Base-by-base conservation (phyloP, 2,329 filamentous ascomycete genomes). In the Neonectria sp. region DNA sequence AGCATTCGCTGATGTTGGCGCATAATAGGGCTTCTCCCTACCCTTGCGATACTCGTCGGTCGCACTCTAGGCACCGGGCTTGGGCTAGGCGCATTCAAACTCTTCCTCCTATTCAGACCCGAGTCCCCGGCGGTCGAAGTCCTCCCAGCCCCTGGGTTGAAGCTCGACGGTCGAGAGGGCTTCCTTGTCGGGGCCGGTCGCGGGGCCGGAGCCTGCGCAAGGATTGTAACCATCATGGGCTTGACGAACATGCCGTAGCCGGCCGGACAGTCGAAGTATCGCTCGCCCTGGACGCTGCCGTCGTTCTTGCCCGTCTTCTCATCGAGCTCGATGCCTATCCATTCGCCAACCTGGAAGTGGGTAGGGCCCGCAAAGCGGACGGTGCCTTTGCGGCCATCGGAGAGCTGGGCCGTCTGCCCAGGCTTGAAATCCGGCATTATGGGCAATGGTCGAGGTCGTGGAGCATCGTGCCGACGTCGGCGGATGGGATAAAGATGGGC, bases 271-370 rank as follows among this genome's bases (percentile, higher is more conserved):
- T 95, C 90, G 75, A 97, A 98, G 79, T 98, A 98, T 24, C 94
- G 87, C 78, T 94, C 89, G 68, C 94, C 95, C 80, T 95, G 90
- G 53, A 98, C 94, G 62, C 93, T 92, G 71, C 95, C 95, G 86
- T 98, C 94, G 76, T 98, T 98, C 85, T 98, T 98, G 35, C 96
- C 95, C 24, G 88, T 89, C 60, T 91, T 86, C 53, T 94, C 92
- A 59, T 94, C 90, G 63, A 98, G 89, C 84, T 97, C 95, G 67
- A 98, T 89, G 71, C 95, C 95, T 66, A 98, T 86, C 94, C 95
- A 98, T 68, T 93, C 90, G 69, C 95, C 95, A 6, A 87, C 84
- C 65, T 94, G 91, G 82, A 98, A 97, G 74, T 89, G 85, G 43
- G 95, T 94, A 62, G 88, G 84, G 76, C 96, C 96, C 68, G 94